Conservation (phyloP, 192 early-diverging fungal genomes). For the Tieghemiomyces parasiticus region DNA sequence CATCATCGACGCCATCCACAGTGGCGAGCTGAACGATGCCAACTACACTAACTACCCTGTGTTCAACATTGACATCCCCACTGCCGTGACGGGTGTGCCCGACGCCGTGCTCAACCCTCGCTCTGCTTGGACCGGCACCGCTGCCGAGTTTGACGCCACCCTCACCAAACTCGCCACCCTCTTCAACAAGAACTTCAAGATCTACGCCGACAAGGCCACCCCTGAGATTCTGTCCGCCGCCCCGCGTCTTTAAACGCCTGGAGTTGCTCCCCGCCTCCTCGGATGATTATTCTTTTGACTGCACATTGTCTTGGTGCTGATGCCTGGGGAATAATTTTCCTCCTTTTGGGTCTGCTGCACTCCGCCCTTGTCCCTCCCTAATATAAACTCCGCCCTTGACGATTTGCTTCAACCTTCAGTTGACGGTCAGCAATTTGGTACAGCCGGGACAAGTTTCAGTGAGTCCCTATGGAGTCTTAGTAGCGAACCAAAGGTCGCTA, state of each 20-base stretch:
- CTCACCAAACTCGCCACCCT: slow-evolving; percentile 62
- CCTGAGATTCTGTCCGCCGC: slow-evolving; percentile 59
- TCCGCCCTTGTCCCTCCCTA: no score
- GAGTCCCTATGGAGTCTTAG: no score
- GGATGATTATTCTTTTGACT: no score
- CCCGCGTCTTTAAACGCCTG: slow-evolving; percentile 39
- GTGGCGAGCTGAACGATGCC: slow-evolving; percentile 71
- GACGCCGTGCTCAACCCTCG: slow-evolving; percentile 72
- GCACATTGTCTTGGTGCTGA: no score
- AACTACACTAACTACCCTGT: slow-evolving; percentile 74
- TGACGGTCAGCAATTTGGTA: no score
- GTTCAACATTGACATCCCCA: slow-evolving; percentile 84
- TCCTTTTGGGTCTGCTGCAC: no score
- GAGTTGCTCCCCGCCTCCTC: no score
- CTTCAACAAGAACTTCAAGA: slow-evolving; percentile 84
- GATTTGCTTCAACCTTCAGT: no score
- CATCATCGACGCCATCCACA: slow-evolving; percentile 96
- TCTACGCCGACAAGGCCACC: slow-evolving; percentile 62
- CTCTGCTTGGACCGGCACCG: slow-evolving; percentile 69
- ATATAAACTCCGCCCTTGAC: no score
- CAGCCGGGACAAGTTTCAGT: no score
- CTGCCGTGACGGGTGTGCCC: slow-evolving; percentile 57
- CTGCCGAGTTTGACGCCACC: slow-evolving; percentile 44
- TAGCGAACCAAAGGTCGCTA: no score
- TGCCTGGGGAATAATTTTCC: no score